A percentile compares a stretch with the other conserved stretches of the same genome.
These are phyloP conservation scores for Apiosordaria backusii DNA, from an alignment of 495 filamentous ascomycete genomes.

Conservation along the genomic window DNA sequence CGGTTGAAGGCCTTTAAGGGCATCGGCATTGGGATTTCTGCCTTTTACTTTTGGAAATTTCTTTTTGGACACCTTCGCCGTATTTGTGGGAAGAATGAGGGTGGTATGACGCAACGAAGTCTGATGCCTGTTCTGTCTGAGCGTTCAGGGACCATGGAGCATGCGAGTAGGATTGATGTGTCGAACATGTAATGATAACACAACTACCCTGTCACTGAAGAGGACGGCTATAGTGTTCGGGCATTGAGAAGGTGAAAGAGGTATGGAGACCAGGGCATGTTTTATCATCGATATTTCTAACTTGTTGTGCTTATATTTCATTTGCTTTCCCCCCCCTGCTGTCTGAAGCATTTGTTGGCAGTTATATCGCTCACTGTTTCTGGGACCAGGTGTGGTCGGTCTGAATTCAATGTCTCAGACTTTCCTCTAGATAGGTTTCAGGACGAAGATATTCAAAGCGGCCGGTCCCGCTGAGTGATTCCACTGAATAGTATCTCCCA, in stretches of 20 bases:
- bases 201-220: neutral
- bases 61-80: too few relatives aligned
- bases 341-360: neutral
- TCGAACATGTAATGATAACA: neutral
- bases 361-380: neutral
- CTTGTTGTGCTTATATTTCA: neutral
- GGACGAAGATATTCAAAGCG: neutral
- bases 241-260: neutral
- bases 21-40: neutral
- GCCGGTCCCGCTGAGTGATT: neutral
- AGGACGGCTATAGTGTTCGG: neutral
- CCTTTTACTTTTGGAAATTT: too few relatives aligned
- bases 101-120: neutral
- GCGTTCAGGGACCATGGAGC: neutral
- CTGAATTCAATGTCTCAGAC: too few relatives aligned
- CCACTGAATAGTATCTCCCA: neutral
- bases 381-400: too few relatives aligned
- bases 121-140: neutral
- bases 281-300: neutral
- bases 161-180: neutral
- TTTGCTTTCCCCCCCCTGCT: neutral
- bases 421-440: neutral
- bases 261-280: neutral
- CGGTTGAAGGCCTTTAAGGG: neutral
- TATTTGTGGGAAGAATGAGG: neutral